Conservation (phyloP, 2,329 filamentous ascomycete species). For the Aspergillus transmontanensis region DNA sequence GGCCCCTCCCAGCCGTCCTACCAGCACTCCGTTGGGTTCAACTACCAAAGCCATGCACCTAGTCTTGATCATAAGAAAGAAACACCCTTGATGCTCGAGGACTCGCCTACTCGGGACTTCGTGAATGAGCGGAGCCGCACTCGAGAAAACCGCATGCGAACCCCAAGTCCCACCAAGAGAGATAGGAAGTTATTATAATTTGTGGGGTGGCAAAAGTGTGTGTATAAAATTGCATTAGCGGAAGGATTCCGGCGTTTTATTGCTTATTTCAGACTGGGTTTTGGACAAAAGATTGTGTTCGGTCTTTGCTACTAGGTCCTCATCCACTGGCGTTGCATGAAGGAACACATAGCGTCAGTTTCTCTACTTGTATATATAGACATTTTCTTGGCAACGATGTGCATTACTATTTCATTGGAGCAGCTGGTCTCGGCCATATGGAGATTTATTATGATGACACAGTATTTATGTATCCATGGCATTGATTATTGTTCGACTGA, state of each 20-base stretch:
- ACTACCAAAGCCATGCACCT: conserved; percentile 23
- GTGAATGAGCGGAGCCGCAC: conserved; percentile 35
- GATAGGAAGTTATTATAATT: conserved; percentile 22
- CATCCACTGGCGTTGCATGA: background rate
- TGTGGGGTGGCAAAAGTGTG: background rate
- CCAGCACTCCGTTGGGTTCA: conserved; percentile 30
- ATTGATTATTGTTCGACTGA: background rate
- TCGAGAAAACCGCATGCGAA: conserved; percentile 35
- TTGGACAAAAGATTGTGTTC: background rate
- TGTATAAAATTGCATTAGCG: conserved; percentile 15
- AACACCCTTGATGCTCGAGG: conserved; percentile 33
- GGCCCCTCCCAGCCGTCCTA: conserved; percentile 28
- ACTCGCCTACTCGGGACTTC: conserved; percentile 32
- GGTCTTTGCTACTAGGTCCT: background rate
- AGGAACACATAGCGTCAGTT: background rate
- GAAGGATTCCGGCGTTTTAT: conserved; percentile 13
- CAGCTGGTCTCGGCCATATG: background rate
- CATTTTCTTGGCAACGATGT: background rate
- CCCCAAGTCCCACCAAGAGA: conserved; percentile 41
- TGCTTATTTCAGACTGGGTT: background rate
- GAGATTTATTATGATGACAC: background rate
- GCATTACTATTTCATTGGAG: background rate
- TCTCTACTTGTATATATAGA: background rate
- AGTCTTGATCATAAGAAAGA: conserved; percentile 30
- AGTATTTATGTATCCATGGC: background rate